Conservation (phyloP, 306 rosid species). For the Rosa multiflora region DNA sequence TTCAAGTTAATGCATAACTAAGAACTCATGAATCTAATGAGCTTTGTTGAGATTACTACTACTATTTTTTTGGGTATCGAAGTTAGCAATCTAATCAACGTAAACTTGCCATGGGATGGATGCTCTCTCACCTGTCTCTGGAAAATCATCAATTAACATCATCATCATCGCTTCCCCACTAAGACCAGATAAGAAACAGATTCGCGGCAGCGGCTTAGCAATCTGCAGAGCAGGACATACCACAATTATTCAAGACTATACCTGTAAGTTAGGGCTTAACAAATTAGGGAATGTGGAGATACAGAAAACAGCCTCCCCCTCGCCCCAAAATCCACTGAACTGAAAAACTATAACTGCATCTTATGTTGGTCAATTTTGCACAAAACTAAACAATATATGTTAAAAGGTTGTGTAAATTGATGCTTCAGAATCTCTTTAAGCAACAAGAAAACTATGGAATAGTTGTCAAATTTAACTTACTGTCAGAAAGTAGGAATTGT, state of each 20-base stretch:
- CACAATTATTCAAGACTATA: not conserved
- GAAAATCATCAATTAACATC: conserved; percentile 79
- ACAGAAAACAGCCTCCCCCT: not conserved
- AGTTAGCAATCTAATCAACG: not conserved
- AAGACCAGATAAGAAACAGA: conserved; percentile 90
- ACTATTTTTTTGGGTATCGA: not conserved
- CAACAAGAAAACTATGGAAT: not conserved
- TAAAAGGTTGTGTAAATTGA: not conserved
- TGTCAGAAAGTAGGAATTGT: not conserved
- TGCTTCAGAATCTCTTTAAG: not conserved
- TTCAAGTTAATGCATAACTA: no score
- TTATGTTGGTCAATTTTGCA: not conserved
- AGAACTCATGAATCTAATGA: no score
- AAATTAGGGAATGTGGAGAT: no score
- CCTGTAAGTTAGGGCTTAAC: not conserved
- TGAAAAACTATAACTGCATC: not conserved
- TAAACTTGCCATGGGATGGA: not conserved
- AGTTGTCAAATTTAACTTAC: not conserved
- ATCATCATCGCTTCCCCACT: conserved; percentile 95
- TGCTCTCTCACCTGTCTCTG: conserved; percentile 59
- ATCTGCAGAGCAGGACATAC: conserved; percentile 49
- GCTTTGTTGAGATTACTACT: no score
- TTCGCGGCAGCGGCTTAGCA: conserved; percentile 75
- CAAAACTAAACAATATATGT: not conserved
- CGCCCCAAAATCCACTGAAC: not conserved